Conservation (phyloP, 164 flowering plant species). For the Protea cynaroides region DNA sequence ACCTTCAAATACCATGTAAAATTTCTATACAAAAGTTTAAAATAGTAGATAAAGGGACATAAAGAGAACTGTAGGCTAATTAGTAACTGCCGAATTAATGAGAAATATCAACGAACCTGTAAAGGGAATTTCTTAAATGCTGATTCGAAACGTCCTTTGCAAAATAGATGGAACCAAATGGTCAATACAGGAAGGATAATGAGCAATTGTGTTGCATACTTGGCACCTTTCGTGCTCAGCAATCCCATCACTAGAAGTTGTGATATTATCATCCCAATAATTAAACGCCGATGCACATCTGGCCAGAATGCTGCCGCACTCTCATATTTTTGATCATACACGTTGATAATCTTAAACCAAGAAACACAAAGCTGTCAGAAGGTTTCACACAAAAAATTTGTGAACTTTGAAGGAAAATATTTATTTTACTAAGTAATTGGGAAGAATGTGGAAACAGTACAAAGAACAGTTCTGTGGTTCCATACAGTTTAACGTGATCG, state of each 20-base stretch:
- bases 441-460: no score
- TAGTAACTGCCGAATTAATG: no score
- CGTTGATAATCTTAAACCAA: conserved; percentile 57
- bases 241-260: conserved; percentile 76
- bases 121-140: conserved; percentile 54
- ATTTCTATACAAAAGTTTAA: no score
- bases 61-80: no score
- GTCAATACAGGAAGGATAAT: conserved; percentile 48
- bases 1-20: no score
- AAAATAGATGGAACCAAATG: conserved; percentile 49
- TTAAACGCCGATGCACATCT: conserved; percentile 61
- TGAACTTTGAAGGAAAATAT: no score
- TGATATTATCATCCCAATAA: conserved; percentile 53
- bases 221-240: conserved; percentile 45
- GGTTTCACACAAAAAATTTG: no score
- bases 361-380: neutral
- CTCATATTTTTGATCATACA: conserved; percentile 71
- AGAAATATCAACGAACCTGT: conserved; percentile 31
- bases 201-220: conserved; percentile 41
- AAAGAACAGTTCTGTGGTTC: no score
- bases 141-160: conserved; percentile 62
- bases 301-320: conserved; percentile 89
- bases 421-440: no score
- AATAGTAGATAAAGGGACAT: no score
- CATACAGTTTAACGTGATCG: no score